Conservation (phyloP, 176 grass and related monocot species). For the Avena eriantha region DNA sequence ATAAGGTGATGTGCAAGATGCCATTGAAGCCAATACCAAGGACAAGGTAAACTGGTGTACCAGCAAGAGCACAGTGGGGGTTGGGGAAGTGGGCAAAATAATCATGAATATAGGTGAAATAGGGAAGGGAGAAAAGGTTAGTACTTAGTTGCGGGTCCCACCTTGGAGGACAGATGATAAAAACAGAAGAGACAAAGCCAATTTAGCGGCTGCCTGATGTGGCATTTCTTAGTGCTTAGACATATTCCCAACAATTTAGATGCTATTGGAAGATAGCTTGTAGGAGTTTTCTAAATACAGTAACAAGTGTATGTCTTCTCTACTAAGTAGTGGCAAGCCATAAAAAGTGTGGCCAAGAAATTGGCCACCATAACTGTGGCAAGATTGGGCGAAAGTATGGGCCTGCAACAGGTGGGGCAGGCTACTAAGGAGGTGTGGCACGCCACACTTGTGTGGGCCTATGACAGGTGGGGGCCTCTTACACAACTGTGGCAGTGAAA, state of each 20-base stretch:
- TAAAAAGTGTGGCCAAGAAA: conserved; percentile 11
- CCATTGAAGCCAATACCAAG: background rate
- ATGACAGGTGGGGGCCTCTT: too few relatives aligned
- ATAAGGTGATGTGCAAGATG: background rate
- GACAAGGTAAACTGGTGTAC: background rate
- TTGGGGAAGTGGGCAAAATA: background rate
- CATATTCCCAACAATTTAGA: background rate
- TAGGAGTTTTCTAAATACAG: background rate
- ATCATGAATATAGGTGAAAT: background rate
- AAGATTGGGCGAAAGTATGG: background rate
- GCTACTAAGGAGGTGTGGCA: background rate
- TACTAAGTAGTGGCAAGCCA: background rate
- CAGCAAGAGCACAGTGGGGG: background rate
- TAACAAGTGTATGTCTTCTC: background rate
- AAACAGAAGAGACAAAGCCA: background rate
- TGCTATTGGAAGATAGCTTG: background rate
- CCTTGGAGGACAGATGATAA: background rate
- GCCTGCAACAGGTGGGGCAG: background rate
- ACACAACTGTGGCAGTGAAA: background rate
- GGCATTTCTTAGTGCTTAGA: background rate
- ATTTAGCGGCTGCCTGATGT: background rate
- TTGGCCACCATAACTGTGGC: too few relatives aligned
- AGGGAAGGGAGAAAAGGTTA: background rate
- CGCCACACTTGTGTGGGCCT: background rate
- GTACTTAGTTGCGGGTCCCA: background rate